These are phyloP conservation scores for Forsythia suspensa DNA, from an alignment of 257 asterid genomes.

Conservation along the genomic window DNA sequence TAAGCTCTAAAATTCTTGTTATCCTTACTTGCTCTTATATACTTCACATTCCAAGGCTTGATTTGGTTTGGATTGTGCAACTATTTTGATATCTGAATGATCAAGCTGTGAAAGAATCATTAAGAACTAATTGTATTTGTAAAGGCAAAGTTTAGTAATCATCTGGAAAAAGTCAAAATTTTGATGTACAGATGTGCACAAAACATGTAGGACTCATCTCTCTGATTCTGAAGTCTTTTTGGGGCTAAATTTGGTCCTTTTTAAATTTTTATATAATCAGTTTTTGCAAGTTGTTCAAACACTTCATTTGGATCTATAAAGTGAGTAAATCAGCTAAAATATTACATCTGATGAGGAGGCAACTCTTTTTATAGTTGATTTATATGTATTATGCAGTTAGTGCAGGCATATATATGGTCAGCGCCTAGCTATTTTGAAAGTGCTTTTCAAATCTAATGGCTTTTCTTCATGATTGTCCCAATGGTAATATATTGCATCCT, in stretches of 20 bases:
- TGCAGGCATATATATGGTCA: background rate
- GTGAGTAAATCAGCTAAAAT: background rate
- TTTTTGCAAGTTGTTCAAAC: background rate
- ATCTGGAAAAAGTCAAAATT: too few relatives aligned
- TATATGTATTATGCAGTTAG: background rate
- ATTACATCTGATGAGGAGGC: background rate
- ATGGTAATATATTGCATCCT: constrained; percentile 26
- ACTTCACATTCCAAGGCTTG: too few relatives aligned
- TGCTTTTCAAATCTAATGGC: background rate
- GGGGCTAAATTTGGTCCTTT: background rate
- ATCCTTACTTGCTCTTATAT: background rate
- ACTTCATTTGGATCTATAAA: background rate
- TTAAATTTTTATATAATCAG: background rate
- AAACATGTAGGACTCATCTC: background rate
- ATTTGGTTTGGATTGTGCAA: background rate
- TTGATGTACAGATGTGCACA: background rate
- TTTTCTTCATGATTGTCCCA: background rate
- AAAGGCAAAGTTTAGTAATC: too few relatives aligned
- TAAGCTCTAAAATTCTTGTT: background rate
- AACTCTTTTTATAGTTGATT: background rate
- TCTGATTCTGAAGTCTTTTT: background rate
- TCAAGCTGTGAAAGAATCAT: background rate
- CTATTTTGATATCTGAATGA: background rate
- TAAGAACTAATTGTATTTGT: too few relatives aligned
- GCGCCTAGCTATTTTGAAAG: background rate